phyloP scores from a whole-genome alignment of 345 rosid species.

The Euphorbia pulcherrima region DNA sequence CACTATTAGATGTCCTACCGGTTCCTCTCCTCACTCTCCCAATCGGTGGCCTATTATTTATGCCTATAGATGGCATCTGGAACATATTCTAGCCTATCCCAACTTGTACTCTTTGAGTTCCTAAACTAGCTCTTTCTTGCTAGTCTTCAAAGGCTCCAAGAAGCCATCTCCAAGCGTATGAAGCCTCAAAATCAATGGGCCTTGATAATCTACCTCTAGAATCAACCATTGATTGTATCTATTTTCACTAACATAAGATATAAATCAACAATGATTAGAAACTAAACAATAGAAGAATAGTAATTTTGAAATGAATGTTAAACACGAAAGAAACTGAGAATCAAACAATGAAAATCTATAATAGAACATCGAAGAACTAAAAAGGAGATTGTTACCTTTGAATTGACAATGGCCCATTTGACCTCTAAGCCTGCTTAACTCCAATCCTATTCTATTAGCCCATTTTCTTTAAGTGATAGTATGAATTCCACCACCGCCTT shows the following conservation, averaged over 20 bases:
- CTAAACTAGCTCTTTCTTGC: slow-evolving; percentile 33
- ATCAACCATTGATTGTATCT: slow-evolving; percentile 43
- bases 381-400: background rate
- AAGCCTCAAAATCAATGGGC: slow-evolving; percentile 44
- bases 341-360: background rate
- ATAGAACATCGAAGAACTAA: background rate
- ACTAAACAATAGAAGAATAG: background rate
- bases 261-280: background rate
- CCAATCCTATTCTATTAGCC: no score
- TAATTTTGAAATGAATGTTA: background rate
- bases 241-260: slow-evolving; percentile 11
- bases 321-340: background rate
- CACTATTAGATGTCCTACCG: slow-evolving; percentile 29
- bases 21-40: slow-evolving; percentile 25
- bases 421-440: no score
- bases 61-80: slow-evolving; percentile 26
- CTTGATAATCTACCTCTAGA: slow-evolving; percentile 61
- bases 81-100: slow-evolving; percentile 24
- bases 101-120: slow-evolving; percentile 36
- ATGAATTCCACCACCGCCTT: no score
- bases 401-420: background rate
- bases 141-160: slow-evolving; percentile 37
- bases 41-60: slow-evolving; percentile 38
- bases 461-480: no score
- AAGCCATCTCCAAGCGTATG: slow-evolving; percentile 40